phyloP scores from a whole-genome alignment of 2,329 filamentous ascomycete species.

The Trichoderma koningiopsis region DNA sequence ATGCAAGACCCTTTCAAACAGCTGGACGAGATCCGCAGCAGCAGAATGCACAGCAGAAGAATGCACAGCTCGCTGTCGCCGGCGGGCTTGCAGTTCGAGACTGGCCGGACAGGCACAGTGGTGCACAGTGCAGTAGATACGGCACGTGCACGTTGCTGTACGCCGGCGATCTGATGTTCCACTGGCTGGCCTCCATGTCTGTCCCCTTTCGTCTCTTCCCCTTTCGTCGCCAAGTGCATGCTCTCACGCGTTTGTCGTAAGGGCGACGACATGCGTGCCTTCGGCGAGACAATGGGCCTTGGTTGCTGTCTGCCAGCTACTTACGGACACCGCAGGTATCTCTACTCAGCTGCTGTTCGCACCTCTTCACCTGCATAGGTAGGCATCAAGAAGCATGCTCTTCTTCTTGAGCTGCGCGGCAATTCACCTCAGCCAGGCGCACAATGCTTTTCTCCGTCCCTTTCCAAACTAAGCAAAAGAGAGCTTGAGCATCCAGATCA shows the following conservation, averaged over 20 bases:
- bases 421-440: background rate
- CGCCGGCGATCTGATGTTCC: constrained; percentile 19
- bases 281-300: constrained; percentile 12
- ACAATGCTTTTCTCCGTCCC: background rate
- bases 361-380: too few relatives aligned
- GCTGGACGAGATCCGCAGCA: background rate
- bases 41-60: background rate
- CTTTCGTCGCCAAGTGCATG: constrained; percentile 14
- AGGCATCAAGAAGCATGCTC: background rate
- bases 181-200: constrained; percentile 16
- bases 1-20: background rate
- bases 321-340: background rate
- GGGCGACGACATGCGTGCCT: constrained; percentile 21
- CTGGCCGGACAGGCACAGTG: background rate
- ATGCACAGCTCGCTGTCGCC: constrained; percentile 6
- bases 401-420: background rate
- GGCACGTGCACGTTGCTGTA: constrained; percentile 5
- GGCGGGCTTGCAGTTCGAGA: background rate
- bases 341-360: background rate
- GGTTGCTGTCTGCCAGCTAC: background rate
- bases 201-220: constrained; percentile 18
- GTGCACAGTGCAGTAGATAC: background rate
- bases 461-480: background rate
- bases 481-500: background rate
- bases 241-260: constrained; percentile 17